These are phyloP conservation scores for Cetraspora pellucida DNA, from an alignment of 192 early-diverging fungal genomes.

Conservation along the genomic window DNA sequence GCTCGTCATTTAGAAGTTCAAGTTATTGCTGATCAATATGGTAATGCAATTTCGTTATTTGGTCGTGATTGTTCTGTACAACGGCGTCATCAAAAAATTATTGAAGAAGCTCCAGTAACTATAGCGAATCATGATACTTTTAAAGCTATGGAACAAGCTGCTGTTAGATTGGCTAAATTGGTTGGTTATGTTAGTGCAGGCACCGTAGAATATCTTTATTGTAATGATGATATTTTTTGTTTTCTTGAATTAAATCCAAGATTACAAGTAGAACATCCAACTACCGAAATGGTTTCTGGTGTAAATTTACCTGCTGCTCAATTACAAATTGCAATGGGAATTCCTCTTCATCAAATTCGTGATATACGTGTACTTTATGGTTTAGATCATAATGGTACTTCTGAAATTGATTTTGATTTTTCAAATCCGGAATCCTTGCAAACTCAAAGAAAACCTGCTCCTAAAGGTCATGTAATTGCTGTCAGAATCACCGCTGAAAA, in stretches of 20 bases:
- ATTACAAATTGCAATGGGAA: slow-evolving; percentile 98
- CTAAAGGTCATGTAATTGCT: slow-evolving; percentile 98
- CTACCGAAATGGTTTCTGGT: slow-evolving; percentile 98
- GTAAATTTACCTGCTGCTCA: slow-evolving; percentile 98
- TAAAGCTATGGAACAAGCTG: slow-evolving; percentile 92
- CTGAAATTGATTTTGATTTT: slow-evolving; percentile 95
- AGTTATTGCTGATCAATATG: slow-evolving; percentile 93
- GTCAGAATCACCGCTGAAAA: slow-evolving; percentile 99
- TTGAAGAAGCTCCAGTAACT: slow-evolving; percentile 96
- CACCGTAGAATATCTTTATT: slow-evolving; percentile 95
- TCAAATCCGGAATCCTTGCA: slow-evolving; percentile 68
- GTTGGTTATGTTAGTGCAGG: slow-evolving; percentile 96
- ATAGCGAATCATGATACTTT: slow-evolving; percentile 79
- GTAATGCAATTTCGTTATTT: slow-evolving; percentile 98
- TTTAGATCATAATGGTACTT: slow-evolving; percentile 79
- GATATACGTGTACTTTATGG: slow-evolving; percentile 97
- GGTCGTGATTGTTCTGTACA: slow-evolving; percentile 98
- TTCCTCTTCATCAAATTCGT: slow-evolving; percentile 91
- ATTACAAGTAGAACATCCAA: slow-evolving; percentile 98
- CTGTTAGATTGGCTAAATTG: slow-evolving; percentile 90
- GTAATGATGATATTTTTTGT: slow-evolving; percentile 84
- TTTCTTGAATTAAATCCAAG: slow-evolving; percentile 98
- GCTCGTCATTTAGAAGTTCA: slow-evolving; percentile 97
- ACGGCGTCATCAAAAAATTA: slow-evolving; percentile 98
- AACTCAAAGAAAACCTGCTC: slow-evolving; percentile 87